Evolutionary conservation across 1,139 yeast genomes (phyloP).

Genomic region (Tardiomyces depauwii): DNA sequence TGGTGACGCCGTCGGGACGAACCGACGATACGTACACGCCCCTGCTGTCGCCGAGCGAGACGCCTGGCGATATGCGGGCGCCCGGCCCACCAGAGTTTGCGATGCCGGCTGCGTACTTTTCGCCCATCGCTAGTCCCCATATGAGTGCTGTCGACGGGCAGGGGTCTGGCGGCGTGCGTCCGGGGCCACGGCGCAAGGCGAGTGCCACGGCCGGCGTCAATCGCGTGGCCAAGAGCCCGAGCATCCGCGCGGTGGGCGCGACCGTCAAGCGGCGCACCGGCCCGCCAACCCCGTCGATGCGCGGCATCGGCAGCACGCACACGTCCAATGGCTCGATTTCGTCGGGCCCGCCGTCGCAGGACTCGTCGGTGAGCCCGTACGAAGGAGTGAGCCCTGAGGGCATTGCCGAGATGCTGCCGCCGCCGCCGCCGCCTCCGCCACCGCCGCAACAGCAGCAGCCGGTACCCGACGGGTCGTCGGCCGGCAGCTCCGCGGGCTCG

Average conservation of each 20-base stretch:
- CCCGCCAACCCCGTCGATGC: neutral
- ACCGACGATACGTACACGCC: neutral
- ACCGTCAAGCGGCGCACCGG: neutral
- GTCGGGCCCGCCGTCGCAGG: neutral
- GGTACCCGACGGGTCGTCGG: too few relatives aligned
- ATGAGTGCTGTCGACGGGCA: neutral
- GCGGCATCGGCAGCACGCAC: neutral
- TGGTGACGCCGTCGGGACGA: neutral
- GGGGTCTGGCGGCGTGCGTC: neutral
- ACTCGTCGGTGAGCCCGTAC: neutral
- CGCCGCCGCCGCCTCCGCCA: neutral
- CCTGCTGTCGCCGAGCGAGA: neutral
- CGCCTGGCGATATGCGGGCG: neutral
- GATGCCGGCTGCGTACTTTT: neutral
- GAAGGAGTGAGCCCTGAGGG: neutral
- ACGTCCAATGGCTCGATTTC: neutral
- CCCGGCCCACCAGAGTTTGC: neutral
- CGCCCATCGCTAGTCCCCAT: neutral
- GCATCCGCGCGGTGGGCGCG: neutral
- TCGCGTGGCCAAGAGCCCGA: neutral
- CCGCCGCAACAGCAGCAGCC: neutral
- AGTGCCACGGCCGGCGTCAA: neutral
- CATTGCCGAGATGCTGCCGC: neutral
- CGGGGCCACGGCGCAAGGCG: neutral
- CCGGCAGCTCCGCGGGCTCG: neutral